These are phyloP conservation scores for Globisporangium heterothallicum DNA, from an alignment of 352 stramenopile species.

Conservation along the genomic window DNA sequence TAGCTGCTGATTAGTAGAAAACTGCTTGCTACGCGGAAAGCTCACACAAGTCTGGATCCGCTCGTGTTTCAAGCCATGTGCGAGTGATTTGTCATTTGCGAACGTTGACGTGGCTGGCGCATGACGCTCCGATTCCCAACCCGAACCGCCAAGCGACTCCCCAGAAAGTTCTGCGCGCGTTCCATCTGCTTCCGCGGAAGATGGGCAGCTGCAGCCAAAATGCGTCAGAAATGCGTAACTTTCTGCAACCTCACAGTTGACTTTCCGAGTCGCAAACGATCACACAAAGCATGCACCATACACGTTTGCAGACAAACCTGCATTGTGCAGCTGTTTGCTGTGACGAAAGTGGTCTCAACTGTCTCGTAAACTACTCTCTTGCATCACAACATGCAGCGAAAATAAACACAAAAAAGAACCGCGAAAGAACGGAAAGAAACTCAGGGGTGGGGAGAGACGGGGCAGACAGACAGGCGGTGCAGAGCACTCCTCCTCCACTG, in stretches of 20 bases:
- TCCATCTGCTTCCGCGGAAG: conserved; percentile 8
- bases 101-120: no score
- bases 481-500: not conserved
- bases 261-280: not conserved
- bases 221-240: not conserved
- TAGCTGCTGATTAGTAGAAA: no score
- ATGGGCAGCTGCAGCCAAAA: not conserved
- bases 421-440: not conserved
- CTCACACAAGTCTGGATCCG: no score
- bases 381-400: no score
- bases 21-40: no score
- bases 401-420: not conserved
- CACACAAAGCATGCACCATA: not conserved
- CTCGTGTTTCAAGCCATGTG: no score
- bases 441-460: not conserved
- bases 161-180: not conserved
- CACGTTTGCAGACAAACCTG: not conserved
- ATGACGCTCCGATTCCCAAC: not conserved
- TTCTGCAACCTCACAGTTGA: not conserved
- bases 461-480: not conserved
- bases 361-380: no score
- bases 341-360: no score
- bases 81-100: no score
- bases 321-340: not conserved
- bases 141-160: not conserved